phyloP scores from a whole-genome alignment of 805 yeast genomes.

The Cyberlindnera sargentensis region DNA sequence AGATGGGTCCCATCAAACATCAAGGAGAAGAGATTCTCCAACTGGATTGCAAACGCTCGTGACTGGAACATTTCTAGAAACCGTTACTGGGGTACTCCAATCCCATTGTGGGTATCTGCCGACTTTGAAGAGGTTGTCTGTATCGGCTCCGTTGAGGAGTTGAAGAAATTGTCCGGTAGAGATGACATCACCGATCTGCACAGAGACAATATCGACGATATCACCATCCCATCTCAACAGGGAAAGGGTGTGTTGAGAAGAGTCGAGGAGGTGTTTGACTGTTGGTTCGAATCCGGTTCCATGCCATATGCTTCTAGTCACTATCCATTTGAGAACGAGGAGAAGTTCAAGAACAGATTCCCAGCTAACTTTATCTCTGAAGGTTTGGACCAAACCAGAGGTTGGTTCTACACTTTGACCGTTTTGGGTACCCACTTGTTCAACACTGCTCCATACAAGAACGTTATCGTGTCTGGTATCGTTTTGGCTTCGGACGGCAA shows the following conservation, averaged over 20 bases:
- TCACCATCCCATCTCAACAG: constrained; percentile 85
- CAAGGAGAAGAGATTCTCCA: constrained; percentile 91
- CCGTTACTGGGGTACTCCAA: constrained; percentile 99
- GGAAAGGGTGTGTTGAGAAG: constrained; percentile 88
- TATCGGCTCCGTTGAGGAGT: constrained; percentile 84
- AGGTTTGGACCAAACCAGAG: constrained; percentile 99
- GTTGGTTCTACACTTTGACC: constrained; percentile 97
- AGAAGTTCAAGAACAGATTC: constrained; percentile 63
- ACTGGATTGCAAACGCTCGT: constrained; percentile 98
- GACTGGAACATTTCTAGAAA: constrained; percentile 99
- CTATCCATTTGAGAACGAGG: constrained; percentile 88
- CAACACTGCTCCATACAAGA: constrained; percentile 87
- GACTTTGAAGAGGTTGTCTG: constrained; percentile 91
- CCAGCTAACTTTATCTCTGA: constrained; percentile 98
- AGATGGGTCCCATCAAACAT: constrained; percentile 91
- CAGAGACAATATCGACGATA: constrained; percentile 85
- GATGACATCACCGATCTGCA: constrained; percentile 82
- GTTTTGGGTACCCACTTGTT: constrained; percentile 94
- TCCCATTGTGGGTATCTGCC: constrained; percentile 95
- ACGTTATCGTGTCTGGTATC: constrained; percentile 93
- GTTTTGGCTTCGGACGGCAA: constrained; percentile 97
- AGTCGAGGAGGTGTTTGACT: constrained; percentile 96
- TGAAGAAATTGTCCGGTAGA: constrained; percentile 77
- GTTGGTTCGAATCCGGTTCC: constrained; percentile 99
- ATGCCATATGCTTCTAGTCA: constrained; percentile 98